Conservation (phyloP, 441 rosid genomes). For the Brassica balearica region DNA sequence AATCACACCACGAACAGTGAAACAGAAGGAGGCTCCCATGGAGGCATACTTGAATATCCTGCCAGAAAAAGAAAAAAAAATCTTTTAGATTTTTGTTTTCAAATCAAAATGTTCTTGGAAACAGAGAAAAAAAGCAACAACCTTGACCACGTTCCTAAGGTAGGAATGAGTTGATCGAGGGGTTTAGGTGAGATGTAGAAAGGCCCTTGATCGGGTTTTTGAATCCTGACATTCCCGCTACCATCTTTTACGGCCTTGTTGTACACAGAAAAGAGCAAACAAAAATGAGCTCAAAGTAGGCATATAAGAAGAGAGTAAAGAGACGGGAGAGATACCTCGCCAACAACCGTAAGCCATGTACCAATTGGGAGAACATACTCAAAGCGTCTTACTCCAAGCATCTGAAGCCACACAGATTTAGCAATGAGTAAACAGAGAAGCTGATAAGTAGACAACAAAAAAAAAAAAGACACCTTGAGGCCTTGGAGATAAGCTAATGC, state of each 20-base stretch:
- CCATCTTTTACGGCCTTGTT: constrained; percentile 83
- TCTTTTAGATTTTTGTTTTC: constrained; percentile 22
- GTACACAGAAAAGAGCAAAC: constrained; percentile 19
- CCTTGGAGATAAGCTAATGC: constrained; percentile 81
- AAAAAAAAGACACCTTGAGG: constrained; percentile 66
- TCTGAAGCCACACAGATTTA: constrained; percentile 50
- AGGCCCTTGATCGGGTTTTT: constrained; percentile 83
- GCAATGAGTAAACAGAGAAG: background rate
- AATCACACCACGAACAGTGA: background rate
- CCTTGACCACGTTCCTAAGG: constrained; percentile 90
- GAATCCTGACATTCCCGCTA: constrained; percentile 73
- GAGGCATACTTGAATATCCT: constrained; percentile 47
- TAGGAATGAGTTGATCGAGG: constrained; percentile 72
- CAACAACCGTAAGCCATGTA: constrained; percentile 81
- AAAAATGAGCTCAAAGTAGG: background rate
- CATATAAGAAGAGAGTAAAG: too few species aligned
- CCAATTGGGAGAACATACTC: constrained; percentile 87
- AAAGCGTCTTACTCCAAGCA: constrained; percentile 85
- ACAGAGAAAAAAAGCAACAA: constrained; percentile 26
- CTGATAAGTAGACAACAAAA: background rate
- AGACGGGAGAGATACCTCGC: constrained; percentile 62
- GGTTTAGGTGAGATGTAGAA: constrained; percentile 74
- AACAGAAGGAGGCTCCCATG: background rate
- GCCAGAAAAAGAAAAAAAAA: constrained; percentile 28
- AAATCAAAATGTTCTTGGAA: background rate